phyloP scores from a whole-genome alignment of 441 rosid genomes.

The Corymbia calophylla region DNA sequence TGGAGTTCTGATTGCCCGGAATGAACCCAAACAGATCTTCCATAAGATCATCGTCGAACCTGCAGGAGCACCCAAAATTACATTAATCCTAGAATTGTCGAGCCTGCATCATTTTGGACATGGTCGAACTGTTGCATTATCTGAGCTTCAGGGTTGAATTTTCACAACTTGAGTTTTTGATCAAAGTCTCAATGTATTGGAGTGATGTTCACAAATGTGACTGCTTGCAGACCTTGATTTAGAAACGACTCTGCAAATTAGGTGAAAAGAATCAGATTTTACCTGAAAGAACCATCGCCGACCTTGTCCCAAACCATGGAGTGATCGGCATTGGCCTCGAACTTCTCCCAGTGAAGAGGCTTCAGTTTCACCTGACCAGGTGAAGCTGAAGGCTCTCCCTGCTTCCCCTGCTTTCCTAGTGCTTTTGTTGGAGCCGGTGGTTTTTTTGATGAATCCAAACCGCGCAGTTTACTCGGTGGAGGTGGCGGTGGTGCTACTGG shows the following conservation, averaged over 20 bases:
- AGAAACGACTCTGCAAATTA: not conserved
- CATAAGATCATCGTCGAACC: slow-evolving; percentile 89
- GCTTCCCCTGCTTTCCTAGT: slow-evolving; percentile 18
- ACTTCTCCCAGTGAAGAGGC: slow-evolving; percentile 95
- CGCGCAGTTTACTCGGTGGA: slow-evolving; percentile 15
- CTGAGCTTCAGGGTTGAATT: not conserved
- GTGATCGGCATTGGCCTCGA: slow-evolving; percentile 43
- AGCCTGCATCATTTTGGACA: not conserved
- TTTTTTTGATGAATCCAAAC: slow-evolving; percentile 11
- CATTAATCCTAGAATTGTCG: not conserved
- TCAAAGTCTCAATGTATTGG: not conserved
- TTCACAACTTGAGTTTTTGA: not conserved
- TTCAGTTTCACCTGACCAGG: slow-evolving; percentile 62
- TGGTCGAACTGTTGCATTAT: not conserved
- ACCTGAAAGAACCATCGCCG: slow-evolving; percentile 54
- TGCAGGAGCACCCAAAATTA: slow-evolving; percentile 8
- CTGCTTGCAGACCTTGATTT: not conserved
- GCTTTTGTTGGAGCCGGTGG: slow-evolving; percentile 24
- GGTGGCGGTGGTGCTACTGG: slow-evolving; percentile 1
- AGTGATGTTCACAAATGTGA: not conserved
- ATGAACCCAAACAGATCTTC: slow-evolving; percentile 91
- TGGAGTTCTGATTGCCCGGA: slow-evolving; percentile 48
- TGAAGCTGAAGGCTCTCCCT: slow-evolving; percentile 10
- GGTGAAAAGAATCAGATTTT: not conserved
- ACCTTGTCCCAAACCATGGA: slow-evolving; percentile 98